Percentiles rank a stretch among this genome's conserved stretches.
Conservation (phyloP, 305 asterid genomes). For the Fraxinus baroniana region DNA sequence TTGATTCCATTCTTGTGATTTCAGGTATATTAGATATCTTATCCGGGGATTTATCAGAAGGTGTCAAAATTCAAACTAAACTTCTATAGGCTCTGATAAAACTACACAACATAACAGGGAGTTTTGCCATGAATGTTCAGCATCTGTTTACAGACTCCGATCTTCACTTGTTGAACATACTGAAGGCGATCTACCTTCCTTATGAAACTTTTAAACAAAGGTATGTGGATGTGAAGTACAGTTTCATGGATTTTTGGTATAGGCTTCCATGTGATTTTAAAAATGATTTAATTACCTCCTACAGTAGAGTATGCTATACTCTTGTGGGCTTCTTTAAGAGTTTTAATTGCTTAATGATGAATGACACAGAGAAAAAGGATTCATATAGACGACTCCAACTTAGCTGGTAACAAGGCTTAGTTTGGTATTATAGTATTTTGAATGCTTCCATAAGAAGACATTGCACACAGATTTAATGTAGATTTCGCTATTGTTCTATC, state of each 20-base stretch:
- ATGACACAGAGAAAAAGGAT: neutral
- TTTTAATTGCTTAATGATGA: neutral
- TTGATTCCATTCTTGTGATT: slow-evolving; percentile 27
- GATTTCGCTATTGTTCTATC: neutral
- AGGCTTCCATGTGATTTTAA: neutral
- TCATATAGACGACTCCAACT: neutral
- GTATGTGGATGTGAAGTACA: slow-evolving; percentile 31
- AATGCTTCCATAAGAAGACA: neutral
- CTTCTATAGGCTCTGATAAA: slow-evolving; percentile 43
- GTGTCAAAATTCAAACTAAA: slow-evolving; percentile 71
- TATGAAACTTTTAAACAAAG: slow-evolving; percentile 84
- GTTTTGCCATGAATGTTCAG: slow-evolving; percentile 79
- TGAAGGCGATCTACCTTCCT: slow-evolving; percentile 75
- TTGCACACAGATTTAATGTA: neutral
- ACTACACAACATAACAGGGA: slow-evolving; percentile 81
- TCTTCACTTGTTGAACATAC: slow-evolving; percentile 61
- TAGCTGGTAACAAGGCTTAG: neutral
- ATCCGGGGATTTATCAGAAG: slow-evolving; percentile 84
- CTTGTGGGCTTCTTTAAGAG: neutral
- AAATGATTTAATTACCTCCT: neutral
- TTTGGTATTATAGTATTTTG: neutral
- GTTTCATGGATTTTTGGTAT: neutral
- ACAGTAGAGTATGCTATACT: neutral
- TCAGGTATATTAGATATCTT: slow-evolving; percentile 92
- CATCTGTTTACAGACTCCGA: slow-evolving; percentile 83